Percentiles rank a stretch among this genome's conserved stretches.
phyloP scores from a whole-genome alignment of 192 early-diverging fungal species.

The Linnemannia exigua region DNA sequence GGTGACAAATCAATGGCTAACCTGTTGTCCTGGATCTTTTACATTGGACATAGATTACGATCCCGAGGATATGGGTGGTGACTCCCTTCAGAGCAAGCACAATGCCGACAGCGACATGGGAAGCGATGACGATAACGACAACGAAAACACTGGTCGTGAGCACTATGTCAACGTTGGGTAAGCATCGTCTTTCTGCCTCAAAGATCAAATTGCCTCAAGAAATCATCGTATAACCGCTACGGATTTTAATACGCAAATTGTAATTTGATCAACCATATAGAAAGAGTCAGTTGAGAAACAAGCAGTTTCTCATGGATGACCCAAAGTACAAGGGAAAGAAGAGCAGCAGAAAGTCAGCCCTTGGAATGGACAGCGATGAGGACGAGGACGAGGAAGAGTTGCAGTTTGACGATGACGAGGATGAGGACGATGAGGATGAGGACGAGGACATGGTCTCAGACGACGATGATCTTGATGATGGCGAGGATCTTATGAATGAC shows the following conservation, averaged over 20 bases:
- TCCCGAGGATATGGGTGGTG: conserved; percentile 76
- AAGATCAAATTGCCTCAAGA: background rate
- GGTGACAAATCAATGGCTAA: background rate
- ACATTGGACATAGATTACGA: conserved; percentile 69
- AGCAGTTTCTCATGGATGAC: conserved; percentile 75
- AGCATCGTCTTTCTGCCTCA: background rate
- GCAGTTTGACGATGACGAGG: conserved; percentile 53
- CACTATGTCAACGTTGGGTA: conserved; percentile 81
- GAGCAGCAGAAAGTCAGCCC: conserved; percentile 75
- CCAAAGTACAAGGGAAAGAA: conserved; percentile 81
- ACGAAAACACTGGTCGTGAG: conserved; percentile 67
- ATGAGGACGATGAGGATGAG: conserved; percentile 63
- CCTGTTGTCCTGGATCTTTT: background rate
- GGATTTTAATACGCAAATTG: background rate
- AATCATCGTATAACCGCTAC: background rate
- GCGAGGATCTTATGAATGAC: conserved; percentile 62
- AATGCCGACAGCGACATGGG: conserved; percentile 64
- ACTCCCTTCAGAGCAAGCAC: conserved; percentile 57
- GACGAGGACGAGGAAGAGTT: conserved; percentile 56
- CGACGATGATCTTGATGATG: conserved; percentile 58
- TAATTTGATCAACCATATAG: conserved; percentile 18
- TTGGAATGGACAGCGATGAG: conserved; percentile 61
- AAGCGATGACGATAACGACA: conserved; percentile 62
- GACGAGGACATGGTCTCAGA: conserved; percentile 34
- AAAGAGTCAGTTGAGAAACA: conserved; percentile 73